A percentile compares a stretch with the other conserved stretches of the same genome.
Conservation (phyloP, 257 asterid genomes). For the Ilex asprella region DNA sequence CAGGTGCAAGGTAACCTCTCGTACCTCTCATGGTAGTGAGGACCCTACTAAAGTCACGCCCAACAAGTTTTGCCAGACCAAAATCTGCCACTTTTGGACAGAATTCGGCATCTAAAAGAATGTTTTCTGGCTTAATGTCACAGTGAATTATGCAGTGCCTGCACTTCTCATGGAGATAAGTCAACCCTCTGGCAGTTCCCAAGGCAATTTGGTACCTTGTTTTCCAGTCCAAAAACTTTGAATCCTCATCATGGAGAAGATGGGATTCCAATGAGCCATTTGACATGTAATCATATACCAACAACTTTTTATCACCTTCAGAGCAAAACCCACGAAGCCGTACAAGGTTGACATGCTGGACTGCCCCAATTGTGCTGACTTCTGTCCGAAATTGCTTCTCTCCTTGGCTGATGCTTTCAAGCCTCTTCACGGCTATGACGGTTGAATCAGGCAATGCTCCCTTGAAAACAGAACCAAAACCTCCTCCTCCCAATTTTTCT, state of each 20-base stretch:
- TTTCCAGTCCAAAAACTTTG: background rate
- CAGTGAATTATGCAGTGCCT: conserved; percentile 45
- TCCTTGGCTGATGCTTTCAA: conserved; percentile 44
- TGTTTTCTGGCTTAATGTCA: conserved; percentile 50
- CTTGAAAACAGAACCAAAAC: conserved; percentile 48
- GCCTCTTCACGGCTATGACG: conserved; percentile 45
- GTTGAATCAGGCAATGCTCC: conserved; percentile 41
- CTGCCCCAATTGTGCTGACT: conserved; percentile 52
- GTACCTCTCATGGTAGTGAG: conserved; percentile 46
- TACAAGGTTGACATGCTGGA: conserved; percentile 49
- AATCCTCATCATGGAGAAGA: background rate
- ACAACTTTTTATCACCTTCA: conserved; percentile 28
- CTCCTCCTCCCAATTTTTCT: conserved; percentile 45
- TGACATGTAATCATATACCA: conserved; percentile 21
- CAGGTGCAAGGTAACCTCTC: conserved; percentile 50
- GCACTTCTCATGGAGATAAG: conserved; percentile 54
- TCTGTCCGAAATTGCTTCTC: conserved; percentile 54
- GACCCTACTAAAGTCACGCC: conserved; percentile 38
- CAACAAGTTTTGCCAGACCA: conserved; percentile 54
- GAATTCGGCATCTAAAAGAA: conserved; percentile 31
- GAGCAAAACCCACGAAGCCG: conserved; percentile 49
- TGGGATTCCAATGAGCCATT: background rate
- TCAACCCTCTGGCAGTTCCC: conserved; percentile 52
- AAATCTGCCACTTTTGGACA: conserved; percentile 54
- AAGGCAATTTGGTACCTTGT: conserved; percentile 4